Evolutionary conservation across 768 basidiomycete genomes (phyloP), one percentile per base, ranked within the genome.

Genomic region (Lentinula aciculospora): DNA sequence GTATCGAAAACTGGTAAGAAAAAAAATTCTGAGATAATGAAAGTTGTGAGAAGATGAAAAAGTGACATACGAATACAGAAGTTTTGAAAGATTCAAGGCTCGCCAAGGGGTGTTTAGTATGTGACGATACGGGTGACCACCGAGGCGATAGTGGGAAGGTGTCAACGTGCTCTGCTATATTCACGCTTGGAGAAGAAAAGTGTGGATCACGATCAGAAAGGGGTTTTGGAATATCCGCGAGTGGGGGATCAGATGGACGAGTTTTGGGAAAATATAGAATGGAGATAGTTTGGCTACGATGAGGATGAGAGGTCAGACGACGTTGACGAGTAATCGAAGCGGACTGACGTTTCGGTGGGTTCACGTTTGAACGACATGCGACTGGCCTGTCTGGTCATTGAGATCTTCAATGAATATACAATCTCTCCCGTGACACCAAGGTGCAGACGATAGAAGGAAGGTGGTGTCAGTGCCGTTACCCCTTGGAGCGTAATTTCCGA

Each of bases 261-360:
- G 56, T 45, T 34, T 57, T 57, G 4, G 56, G 56, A 9, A 57
- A 48, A n/a, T 57, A 57, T 36, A 47, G 29, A 7, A 57, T 47
- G 5, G 56, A 39, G 31, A 57, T 57, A 7, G 27, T 39, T 48
- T 57, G 46, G 2, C 56, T 57, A 15, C 10, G 8, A 47, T 5
- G 45, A 36, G 44, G n/a, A 56, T 6, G 25, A n/a, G 19, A 23
- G 37, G 39, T 56, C 25, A 53, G 28, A 25, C 3, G 3, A 27
- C 3, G n/a, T 21, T 45, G 19, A 47, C 15, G 36, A 27, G 25
- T 36, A 8, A n/a, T 17, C 19, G 39, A 1, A 7, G 9, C n/a
- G 25, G 3, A 36, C 56, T 47, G 12, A 57, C 56, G 56, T 29
- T 29, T 57, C 56, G 21, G 27, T 45, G 19, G 56, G 34, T 48